Conservation (phyloP, 2,329 filamentous ascomycete genomes). For the Penicillium sp. region DNA sequence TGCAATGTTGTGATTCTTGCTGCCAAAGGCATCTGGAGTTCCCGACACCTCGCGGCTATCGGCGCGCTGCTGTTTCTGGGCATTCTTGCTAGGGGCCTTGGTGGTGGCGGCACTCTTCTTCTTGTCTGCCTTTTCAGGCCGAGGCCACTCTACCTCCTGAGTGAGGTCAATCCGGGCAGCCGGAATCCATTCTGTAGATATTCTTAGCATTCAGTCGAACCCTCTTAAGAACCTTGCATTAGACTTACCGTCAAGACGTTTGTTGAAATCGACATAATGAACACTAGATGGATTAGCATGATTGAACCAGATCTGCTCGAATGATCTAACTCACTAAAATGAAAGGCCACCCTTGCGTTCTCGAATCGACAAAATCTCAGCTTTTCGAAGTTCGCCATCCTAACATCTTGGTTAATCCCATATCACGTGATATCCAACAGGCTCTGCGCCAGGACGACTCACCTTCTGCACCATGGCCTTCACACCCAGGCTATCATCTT, state of each 20-base stretch:
- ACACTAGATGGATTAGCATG: constrained; percentile 58
- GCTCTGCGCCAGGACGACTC: constrained; percentile 39
- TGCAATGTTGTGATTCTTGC: constrained; percentile 56
- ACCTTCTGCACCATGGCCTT: constrained; percentile 75
- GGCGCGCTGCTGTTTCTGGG: constrained; percentile 58
- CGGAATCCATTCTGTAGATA: constrained; percentile 93
- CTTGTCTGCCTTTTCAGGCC: constrained; percentile 87
- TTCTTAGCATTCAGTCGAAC: constrained; percentile 59
- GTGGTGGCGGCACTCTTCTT: constrained; percentile 68
- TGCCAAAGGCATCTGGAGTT: constrained; percentile 59
- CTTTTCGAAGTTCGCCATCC: constrained; percentile 85
- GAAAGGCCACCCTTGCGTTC: constrained; percentile 85
- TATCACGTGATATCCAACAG: constrained; percentile 42
- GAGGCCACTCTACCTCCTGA: constrained; percentile 95
- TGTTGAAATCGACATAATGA: constrained; percentile 99
- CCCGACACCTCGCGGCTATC: constrained; percentile 61
- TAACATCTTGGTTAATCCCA: constrained; percentile 40
- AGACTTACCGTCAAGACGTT: constrained; percentile 66
- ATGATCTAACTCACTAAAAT: constrained; percentile 67
- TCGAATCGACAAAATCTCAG: constrained; percentile 94
- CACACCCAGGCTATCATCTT: constrained; percentile 63
- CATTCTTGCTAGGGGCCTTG: constrained; percentile 64
- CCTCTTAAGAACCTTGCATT: background rate
- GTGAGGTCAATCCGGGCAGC: constrained; percentile 81
- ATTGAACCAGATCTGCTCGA: background rate